phyloP scores from a whole-genome alignment of 768 basidiomycete species.

The Lepiota brunneoincarnata region DNA sequence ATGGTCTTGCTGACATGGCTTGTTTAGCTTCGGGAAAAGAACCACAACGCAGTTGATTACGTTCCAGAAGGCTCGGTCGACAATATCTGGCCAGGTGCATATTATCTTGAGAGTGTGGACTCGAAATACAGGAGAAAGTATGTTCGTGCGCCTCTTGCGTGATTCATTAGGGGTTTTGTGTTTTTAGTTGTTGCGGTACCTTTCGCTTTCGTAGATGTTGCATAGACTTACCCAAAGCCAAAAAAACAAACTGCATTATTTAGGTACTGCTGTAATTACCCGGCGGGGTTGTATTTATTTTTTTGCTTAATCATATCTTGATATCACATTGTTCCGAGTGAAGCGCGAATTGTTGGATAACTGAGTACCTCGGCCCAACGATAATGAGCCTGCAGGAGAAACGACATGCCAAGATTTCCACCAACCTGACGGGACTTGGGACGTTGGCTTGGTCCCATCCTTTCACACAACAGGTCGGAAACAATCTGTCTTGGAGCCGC shows the following conservation, averaged over 20 bases:
- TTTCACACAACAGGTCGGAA: constrained; percentile 47
- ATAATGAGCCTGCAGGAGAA: constrained; percentile 13
- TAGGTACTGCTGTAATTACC: constrained; percentile 11
- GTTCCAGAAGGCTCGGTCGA: constrained; percentile 83
- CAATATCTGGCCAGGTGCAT: constrained; percentile 92
- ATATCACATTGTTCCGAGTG: background rate
- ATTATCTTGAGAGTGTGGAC: constrained; percentile 91
- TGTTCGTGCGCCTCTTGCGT: constrained; percentile 42
- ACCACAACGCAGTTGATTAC: constrained; percentile 89
- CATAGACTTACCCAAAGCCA: constrained; percentile 5
- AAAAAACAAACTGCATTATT: constrained; percentile 11
- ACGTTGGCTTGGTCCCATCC: constrained; percentile 31
- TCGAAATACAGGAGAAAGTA: constrained; percentile 92
- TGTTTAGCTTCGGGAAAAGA: constrained; percentile 84
- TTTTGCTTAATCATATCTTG: background rate
- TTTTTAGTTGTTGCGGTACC: background rate
- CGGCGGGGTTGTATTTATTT: constrained; percentile 13
- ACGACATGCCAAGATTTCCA: constrained; percentile 15
- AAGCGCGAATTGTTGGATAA: background rate
- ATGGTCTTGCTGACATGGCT: constrained; percentile 9
- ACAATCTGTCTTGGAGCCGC: constrained; percentile 16
- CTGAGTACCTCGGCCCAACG: background rate
- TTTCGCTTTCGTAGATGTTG: constrained; percentile 8
- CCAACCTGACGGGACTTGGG: constrained; percentile 16
- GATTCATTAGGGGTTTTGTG: constrained; percentile 15